phyloP scores from a whole-genome alignment of 2,329 filamentous ascomycete genomes.

The Colletotrichum lupini region DNA sequence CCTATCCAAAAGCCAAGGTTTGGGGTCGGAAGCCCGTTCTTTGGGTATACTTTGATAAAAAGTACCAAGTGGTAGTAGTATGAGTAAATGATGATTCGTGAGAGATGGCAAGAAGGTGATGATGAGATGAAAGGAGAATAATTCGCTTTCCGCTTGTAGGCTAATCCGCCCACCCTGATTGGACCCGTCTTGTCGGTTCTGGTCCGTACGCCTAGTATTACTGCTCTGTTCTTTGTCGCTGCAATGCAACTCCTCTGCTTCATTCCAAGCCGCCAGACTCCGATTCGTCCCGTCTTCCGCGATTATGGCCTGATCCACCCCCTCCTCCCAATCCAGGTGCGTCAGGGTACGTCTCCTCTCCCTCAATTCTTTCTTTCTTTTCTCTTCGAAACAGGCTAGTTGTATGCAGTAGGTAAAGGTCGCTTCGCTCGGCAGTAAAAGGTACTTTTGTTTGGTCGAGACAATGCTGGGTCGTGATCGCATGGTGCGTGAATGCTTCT shows the following conservation, averaged over 20 bases:
- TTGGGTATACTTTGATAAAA: not conserved
- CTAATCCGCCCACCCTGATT: conserved; percentile 2
- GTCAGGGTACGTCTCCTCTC: conserved; percentile 22
- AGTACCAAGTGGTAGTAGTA: not conserved
- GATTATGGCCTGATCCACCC: conserved; percentile 24
- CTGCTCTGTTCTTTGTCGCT: conserved; percentile 24
- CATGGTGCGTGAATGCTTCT: conserved; percentile 27
- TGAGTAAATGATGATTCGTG: conserved; percentile 19
- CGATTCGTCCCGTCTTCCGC: conserved; percentile 28
- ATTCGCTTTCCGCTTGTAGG: conserved; percentile 25
- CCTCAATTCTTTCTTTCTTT: not conserved
- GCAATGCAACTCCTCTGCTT: conserved; percentile 14
- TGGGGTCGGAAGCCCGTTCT: not conserved
- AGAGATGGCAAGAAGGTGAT: conserved; percentile 30
- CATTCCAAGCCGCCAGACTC: not conserved
- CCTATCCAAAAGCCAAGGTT: conserved; percentile 10
- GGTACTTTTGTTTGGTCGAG: conserved; percentile 6
- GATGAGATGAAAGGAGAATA: conserved; percentile 29
- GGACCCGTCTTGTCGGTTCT: conserved; percentile 12
- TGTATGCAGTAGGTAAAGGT: conserved; percentile 9
- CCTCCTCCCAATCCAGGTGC: conserved; percentile 29
- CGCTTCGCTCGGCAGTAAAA: conserved; percentile 21
- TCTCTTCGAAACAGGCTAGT: not conserved
- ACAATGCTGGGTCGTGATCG: conserved; percentile 22
- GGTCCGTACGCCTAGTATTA: not conserved